These are phyloP conservation scores for Peltaster fructicola DNA, from an alignment of 2,329 filamentous ascomycete species.

Conservation along the genomic window DNA sequence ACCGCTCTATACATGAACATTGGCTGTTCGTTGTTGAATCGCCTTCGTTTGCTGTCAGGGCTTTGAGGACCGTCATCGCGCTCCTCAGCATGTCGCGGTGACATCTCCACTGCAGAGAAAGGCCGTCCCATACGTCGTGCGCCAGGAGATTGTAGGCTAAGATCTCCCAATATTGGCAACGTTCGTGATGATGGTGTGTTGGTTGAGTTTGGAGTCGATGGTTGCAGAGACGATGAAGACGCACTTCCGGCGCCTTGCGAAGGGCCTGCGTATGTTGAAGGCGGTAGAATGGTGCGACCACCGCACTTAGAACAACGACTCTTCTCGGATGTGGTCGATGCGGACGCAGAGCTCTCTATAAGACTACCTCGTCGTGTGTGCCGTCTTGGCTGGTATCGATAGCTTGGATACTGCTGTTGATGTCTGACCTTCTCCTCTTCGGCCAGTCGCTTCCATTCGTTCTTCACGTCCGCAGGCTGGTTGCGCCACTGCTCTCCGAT, in stretches of 20 bases:
- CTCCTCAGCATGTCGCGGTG: slow-evolving; percentile 12
- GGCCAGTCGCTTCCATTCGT: slow-evolving; percentile 74
- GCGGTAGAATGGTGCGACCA: slow-evolving; percentile 46
- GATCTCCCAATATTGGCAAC: slow-evolving; percentile 18
- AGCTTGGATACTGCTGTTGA: slow-evolving; percentile 77
- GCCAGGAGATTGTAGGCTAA: slow-evolving; percentile 19
- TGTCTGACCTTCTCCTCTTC: slow-evolving; percentile 88
- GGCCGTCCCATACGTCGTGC: slow-evolving; percentile 9
- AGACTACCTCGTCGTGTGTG: slow-evolving; percentile 26
- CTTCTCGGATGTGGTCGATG: slow-evolving; percentile 20
- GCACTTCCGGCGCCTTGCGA: slow-evolving; percentile 11
- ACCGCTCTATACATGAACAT: slow-evolving; percentile 21
- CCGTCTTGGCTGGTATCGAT: slow-evolving; percentile 74
- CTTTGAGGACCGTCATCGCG: slow-evolving; percentile 29
- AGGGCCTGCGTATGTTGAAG: slow-evolving; percentile 34
- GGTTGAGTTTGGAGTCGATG: slow-evolving; percentile 14
- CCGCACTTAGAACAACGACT: slow-evolving; percentile 52
- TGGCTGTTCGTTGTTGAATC: slow-evolving; percentile 33
- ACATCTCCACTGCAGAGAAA: slow-evolving; percentile 15
- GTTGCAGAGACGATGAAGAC: slow-evolving; percentile 10
- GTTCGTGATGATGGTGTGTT: slow-evolving; percentile 20
- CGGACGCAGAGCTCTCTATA: slow-evolving; percentile 13
- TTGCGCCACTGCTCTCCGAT: slow-evolving; percentile 85
- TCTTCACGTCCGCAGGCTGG: slow-evolving; percentile 56
- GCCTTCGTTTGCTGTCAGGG: slow-evolving; percentile 44